Base-by-base conservation (phyloP, 2,329 filamentous ascomycete genomes). In the Diaporthe nobilis region DNA sequence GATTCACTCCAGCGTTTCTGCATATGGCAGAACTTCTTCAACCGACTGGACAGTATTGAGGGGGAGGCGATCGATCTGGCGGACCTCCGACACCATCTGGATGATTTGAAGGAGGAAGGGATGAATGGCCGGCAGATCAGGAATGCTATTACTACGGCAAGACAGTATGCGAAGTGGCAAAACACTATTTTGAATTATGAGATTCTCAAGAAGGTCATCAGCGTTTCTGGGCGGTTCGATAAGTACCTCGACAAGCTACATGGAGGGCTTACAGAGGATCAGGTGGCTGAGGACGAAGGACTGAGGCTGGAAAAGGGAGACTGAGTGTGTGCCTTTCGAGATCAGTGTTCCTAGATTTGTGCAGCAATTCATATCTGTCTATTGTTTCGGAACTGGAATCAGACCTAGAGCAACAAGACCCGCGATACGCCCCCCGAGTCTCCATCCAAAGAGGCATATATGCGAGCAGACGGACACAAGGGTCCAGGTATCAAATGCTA, bases 151-250 rank as follows among this genome's bases (percentile, higher is more conserved):
- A 79, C 79, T 0, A 81, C 80, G 0, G 79, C 81, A 2, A 78
- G 81, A 22, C 81, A 81, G 67, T 75, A 79, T 8, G 78, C 79
- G 10, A 70, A 70, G 47, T 55, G n/a, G 22, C 65, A 37, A 7
- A 63, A 34, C 7, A 15, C 51, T n/a, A 71, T 47, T 42, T 55
- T 71, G 73, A 31, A 22, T 25, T 75, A 47, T 28, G 12, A 28
- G 10, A 13, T 65, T 28, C 63, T 75, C 7, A 71, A 20, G 20
- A 10, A 65, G 5, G 65, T 47, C 10, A 61, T 75, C 25, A 12
- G 10, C 0, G 25, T 75, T 22, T 53, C 73, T 1, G 47, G 57
- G 2, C 60, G 53, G 39, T 71, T 75, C n/a, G 55, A 75, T 8
- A 28, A 47, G 12, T 75, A 75, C 39, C 25, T 75, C 20, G n/a